These are phyloP conservation scores for Arabidopsis lyrata DNA, from an alignment of 441 rosid species.

Conservation along the genomic window DNA sequence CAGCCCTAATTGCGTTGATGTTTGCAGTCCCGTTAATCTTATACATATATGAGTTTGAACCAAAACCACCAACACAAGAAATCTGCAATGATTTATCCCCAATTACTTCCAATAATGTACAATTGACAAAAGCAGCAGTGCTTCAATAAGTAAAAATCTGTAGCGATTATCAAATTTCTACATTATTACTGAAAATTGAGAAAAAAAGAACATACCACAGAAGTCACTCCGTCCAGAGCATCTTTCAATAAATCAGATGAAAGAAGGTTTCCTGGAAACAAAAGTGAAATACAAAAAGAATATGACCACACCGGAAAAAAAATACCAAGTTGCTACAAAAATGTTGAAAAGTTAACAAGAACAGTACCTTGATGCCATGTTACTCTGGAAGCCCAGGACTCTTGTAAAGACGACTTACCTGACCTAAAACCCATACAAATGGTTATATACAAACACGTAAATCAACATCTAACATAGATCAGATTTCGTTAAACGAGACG, in stretches of 20 bases:
- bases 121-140: not conserved
- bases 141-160: not conserved
- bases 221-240: conserved; percentile 81
- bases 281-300: conserved; percentile 14
- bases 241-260: conserved; percentile 87
- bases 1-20: conserved; percentile 91
- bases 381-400: conserved; percentile 80
- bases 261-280: conserved; percentile 75
- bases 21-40: conserved; percentile 97
- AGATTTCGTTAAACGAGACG: not conserved
- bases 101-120: not conserved
- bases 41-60: conserved; percentile 92
- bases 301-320: not conserved
- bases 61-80: conserved; percentile 97
- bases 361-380: conserved; percentile 86
- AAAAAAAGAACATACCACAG: conserved; percentile 70
- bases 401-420: conserved; percentile 75
- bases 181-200: conserved; percentile 8
- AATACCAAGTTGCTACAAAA: conserved; percentile 9
- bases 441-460: conserved; percentile 1
- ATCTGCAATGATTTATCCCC: conserved; percentile 55
- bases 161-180: conserved; percentile 15
- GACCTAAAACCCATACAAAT: conserved; percentile 58
- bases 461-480: conserved; percentile 6
- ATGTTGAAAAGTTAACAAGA: conserved; percentile 25